Evolutionary conservation across 495 filamentous ascomycete species (phyloP), one percentile per base, ranked within the genome.

Genomic region (Xanthoparmelia taractica): DNA sequence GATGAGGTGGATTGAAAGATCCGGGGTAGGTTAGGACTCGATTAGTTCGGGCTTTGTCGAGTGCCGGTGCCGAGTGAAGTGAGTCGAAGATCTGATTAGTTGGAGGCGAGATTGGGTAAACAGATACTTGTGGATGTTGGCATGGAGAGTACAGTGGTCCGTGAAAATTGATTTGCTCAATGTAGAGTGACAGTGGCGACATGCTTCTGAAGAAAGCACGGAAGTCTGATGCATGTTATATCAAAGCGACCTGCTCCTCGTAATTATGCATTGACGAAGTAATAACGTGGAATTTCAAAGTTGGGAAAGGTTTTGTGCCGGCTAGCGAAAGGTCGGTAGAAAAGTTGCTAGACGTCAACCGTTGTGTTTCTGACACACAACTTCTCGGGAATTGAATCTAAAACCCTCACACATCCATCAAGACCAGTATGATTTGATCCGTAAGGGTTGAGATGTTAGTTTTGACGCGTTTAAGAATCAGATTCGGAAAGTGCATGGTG

Each of bases 1-100:
- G 45, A 15, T 73, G 71, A 47, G 71, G 71, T 48, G 71, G 71
- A 61, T 73, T 73, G 66, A 73, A 70, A 55, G 70, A 68, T 5
- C 71, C 71, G 37, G 67, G 64, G 55, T 67, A 73, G 15, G 71
- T 17, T 6, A 73, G 23, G 31, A 73, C 63, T 38, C 55, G 68
- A 58, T 68, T 68, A 3, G 29, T 25, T 12, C 33, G 34, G 17
- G 4, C 34, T 29, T 38, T 34, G 34, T 11, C 33, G 47, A 61
- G 59, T 12, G 6, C 17, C 8, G 59, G 59, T 11, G 59, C 47
- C 18, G 6, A 36, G 31, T 18, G 45, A 31, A 27, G 59, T 7
- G 20, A 20, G 36, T 50, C 31, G 17, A 61, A 61, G 5, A 54
- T 54, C 10, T 18, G 59, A 10, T 40, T 58, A 0, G 11, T 0